Conservation (phyloP, 78 protist species). For the Monocercomonoides exilis region DNA sequence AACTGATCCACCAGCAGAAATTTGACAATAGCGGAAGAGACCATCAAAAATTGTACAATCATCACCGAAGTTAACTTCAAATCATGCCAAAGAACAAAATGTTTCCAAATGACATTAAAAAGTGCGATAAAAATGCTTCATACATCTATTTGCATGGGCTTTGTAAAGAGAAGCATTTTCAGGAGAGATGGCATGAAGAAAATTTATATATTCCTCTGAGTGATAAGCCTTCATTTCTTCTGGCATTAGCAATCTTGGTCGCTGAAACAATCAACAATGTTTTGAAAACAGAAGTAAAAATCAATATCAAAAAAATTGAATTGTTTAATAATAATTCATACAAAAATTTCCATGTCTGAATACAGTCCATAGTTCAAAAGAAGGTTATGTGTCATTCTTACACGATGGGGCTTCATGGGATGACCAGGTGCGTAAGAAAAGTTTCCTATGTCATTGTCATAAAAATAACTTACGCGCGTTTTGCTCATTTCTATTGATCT, state of each 20-base stretch:
- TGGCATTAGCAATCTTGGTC: conserved; percentile 69
- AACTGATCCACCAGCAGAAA: conserved; percentile 91
- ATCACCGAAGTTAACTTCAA: conserved; percentile 77
- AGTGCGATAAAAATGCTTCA: not conserved
- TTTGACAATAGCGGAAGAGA: conserved; percentile 78
- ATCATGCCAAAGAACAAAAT: not conserved
- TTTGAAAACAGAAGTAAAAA: not conserved
- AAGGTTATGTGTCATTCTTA: conserved; percentile 80
- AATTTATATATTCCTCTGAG: conserved; percentile 86
- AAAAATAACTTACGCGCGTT: not conserved
- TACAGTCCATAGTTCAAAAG: conserved; percentile 81
- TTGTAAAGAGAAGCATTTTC: conserved; percentile 51
- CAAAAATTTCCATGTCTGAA: conserved; percentile 64
- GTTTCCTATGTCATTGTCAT: conserved; percentile 32
- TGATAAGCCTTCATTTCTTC: conserved; percentile 83
- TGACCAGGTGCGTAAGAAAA: conserved; percentile 75
- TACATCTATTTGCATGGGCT: conserved; percentile 36
- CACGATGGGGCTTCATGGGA: conserved; percentile 96
- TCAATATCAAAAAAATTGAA: not conserved
- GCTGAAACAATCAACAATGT: conserved; percentile 10
- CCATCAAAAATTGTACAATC: conserved; percentile 99
- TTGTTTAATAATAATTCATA: conserved; percentile 6
- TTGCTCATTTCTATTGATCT: too few relatives aligned
- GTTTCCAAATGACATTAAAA: not conserved
- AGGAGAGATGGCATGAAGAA: conserved; percentile 65